Conservation (phyloP, 805 yeast species). For the Kuraishia piskuri region DNA sequence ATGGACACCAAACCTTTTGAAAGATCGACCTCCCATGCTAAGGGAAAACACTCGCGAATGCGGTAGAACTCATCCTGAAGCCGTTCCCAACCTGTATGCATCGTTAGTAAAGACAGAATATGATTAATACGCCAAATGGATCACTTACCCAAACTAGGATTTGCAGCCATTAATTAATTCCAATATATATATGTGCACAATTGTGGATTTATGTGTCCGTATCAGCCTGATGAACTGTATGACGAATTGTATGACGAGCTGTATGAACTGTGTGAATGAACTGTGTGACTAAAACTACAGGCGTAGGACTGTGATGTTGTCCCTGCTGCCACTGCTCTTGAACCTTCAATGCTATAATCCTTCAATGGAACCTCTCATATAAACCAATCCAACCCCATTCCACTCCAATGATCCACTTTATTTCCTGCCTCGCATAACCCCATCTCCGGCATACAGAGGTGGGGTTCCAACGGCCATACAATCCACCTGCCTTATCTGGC, state of each 20-base stretch:
- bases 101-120: conserved; percentile 19
- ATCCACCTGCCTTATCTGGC: neutral
- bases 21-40: conserved; percentile 41
- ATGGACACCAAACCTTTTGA: conserved; percentile 36
- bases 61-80: conserved; percentile 64
- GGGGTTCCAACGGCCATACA: neutral
- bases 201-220: neutral
- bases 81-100: conserved; percentile 67
- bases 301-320: too few relatives aligned
- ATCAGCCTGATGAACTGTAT: neutral
- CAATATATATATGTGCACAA: too few relatives aligned
- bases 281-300: too few relatives aligned
- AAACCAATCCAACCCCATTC: too few relatives aligned
- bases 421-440: too few relatives aligned
- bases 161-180: conserved; percentile 9
- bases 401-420: too few relatives aligned
- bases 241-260: neutral
- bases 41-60: conserved; percentile 44
- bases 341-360: too few relatives aligned
- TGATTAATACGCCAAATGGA: neutral
- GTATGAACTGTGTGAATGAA: neutral
- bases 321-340: too few relatives aligned
- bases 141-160: conserved; percentile 22
- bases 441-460: neutral
- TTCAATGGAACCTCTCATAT: too few relatives aligned